Conservation (phyloP, 108 stramenopile species). For the Pseudonitzschia delicatissima region DNA sequence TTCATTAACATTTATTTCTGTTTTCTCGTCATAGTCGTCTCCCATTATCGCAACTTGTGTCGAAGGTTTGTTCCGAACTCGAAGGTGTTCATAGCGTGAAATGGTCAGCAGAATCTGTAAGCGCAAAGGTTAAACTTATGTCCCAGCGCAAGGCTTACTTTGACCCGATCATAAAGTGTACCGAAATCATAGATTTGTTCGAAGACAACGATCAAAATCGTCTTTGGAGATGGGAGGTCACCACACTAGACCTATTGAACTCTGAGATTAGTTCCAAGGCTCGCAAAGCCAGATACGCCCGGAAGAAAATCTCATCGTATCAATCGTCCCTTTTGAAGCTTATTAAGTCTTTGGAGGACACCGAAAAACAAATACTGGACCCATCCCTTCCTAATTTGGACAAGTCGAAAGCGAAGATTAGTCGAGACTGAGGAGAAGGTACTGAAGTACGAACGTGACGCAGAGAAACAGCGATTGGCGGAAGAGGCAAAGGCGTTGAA, state of each 20-base stretch:
- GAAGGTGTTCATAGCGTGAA: conserved; percentile 19
- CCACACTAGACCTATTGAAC: conserved; percentile 56
- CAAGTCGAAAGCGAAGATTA: conserved; percentile 41
- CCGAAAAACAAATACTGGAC: conserved; percentile 20
- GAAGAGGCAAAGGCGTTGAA: conserved; percentile 45
- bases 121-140: conserved; percentile 62
- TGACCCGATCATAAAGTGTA: conserved; percentile 4
- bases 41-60: conserved; percentile 47
- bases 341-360: conserved; percentile 45
- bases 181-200: conserved; percentile 19
- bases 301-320: conserved; percentile 54
- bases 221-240: conserved; percentile 82
- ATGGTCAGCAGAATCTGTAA: conserved; percentile 46
- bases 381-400: conserved; percentile 2
- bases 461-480: conserved; percentile 58
- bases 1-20: not conserved
- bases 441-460: conserved; percentile 74
- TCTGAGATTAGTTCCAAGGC: conserved; percentile 35
- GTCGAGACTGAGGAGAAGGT: conserved; percentile 76
- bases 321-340: conserved; percentile 50
- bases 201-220: conserved; percentile 35
- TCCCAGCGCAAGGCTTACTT: conserved; percentile 61
- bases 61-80: conserved; percentile 34
- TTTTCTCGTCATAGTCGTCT: conserved; percentile 34
- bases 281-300: conserved; percentile 55